Base-by-base conservation (phyloP, 2,329 filamentous ascomycete species). In the Boeremia exigua region DNA sequence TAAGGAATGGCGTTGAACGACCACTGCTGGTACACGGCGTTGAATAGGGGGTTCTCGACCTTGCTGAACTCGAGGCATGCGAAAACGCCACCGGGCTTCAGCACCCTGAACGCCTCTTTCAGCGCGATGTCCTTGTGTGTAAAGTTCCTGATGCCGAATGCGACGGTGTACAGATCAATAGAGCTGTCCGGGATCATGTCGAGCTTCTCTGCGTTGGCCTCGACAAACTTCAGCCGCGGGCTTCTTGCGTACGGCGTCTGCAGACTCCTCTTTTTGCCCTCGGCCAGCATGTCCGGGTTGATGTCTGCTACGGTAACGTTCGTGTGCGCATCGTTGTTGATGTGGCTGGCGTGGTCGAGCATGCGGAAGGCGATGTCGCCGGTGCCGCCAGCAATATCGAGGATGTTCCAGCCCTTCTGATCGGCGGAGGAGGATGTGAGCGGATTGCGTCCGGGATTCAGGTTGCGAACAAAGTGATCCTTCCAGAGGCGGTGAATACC, bases 281-380 rank as follows among this genome's bases (percentile, higher is more conserved):
- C 95, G 10, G 86, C 86, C 0, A 99, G 85, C 95, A 99, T 99
- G 63, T 91, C 87, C 0, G 91, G 86, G 79, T 99, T 99, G 80
- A 99, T 99, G 79, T 99, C 95, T 43, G 91, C 89, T 69, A 98
- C 92, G 34, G 90, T 96, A 63, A 99, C 92, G 73, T 85, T 88
- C 6, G 93, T 91, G 66, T 89, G 83, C 15, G 86, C 84, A 78
- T 96, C 94, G 72, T 86, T 80, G 81, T 96, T 92, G 72, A 96
- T 82, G 59, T 84, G 85, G 45, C 91, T 90, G 23, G 92, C 88
- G 74, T 96, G 92, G 78, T 94, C 88, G 51, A 99, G 88, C 81
- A 97, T 89, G 65, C 95, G 92, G 80, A 98, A 97, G 54, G 95
- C 95, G 71, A 99, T 97, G 79, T 99, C 95, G 64, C 95, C 95